phyloP scores from a whole-genome alignment of 2,329 filamentous ascomycete species.

The Cadophora sp. region DNA sequence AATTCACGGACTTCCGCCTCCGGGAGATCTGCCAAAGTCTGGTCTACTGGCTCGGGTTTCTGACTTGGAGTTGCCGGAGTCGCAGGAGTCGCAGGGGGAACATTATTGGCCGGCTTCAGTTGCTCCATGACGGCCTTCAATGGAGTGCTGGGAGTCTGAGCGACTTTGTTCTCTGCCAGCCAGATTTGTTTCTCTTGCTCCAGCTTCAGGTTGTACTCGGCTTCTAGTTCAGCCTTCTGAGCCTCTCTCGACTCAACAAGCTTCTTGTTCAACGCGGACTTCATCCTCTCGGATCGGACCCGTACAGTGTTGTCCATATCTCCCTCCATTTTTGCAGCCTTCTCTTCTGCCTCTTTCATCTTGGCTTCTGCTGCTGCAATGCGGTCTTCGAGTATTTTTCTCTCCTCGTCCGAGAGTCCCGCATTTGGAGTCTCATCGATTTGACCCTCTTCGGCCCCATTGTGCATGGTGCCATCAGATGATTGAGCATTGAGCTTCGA shows the following conservation, averaged over 20 bases:
- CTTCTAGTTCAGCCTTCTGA: conserved; percentile 60
- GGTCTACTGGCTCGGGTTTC: conserved; percentile 24
- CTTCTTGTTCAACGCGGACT: conserved; percentile 70
- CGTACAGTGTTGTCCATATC: conserved; percentile 67
- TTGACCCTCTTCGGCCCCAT: conserved; percentile 64
- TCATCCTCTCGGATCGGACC: conserved; percentile 72
- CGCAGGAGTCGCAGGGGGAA: conserved; percentile 21
- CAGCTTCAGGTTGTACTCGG: conserved; percentile 55
- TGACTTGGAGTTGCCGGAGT: conserved; percentile 38
- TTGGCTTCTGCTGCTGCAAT: conserved; percentile 66
- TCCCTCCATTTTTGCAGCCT: conserved; percentile 64
- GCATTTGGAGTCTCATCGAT: conserved; percentile 51
- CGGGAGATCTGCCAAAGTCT: conserved; percentile 49
- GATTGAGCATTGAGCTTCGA: conserved; percentile 46
- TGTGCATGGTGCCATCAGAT: conserved; percentile 46
- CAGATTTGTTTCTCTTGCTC: conserved; percentile 70
- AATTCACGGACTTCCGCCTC: conserved; percentile 65
- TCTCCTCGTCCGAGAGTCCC: conserved; percentile 62
- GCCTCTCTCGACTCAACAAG: conserved; percentile 61
- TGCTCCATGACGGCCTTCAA: conserved; percentile 49
- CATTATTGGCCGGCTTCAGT: conserved; percentile 45
- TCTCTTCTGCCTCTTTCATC: conserved; percentile 69
- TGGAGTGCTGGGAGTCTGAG: conserved; percentile 32
- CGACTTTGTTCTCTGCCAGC: conserved; percentile 57
- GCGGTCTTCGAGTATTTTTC: conserved; percentile 66